Evolutionary conservation across 192 early-diverging fungal genomes (phyloP).

Genomic region (Backusella sp.): DNA sequence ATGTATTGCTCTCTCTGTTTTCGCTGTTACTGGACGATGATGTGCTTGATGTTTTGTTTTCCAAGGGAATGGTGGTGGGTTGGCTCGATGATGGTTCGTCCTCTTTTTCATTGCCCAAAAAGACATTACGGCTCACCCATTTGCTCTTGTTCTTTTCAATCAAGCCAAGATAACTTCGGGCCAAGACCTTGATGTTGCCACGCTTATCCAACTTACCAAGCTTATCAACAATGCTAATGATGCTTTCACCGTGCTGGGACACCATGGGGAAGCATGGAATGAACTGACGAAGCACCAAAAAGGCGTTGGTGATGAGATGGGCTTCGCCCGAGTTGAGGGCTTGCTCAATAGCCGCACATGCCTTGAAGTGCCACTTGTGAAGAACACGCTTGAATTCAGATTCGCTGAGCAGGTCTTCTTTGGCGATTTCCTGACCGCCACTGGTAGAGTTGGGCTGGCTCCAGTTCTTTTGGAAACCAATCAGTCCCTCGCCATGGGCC

Average conservation of each 20-base stretch:
- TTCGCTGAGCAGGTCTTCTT: slow-evolving; percentile 52
- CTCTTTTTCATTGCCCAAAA: slow-evolving; percentile 23
- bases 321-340: slow-evolving; percentile 62
- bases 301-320: slow-evolving; percentile 72
- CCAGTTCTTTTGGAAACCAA: slow-evolving; percentile 75
- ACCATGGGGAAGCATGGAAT: slow-evolving; percentile 61
- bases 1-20: not conserved
- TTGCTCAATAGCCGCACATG: slow-evolving; percentile 29
- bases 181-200: slow-evolving; percentile 72
- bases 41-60: not conserved
- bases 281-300: slow-evolving; percentile 68
- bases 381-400: slow-evolving; percentile 62
- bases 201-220: slow-evolving; percentile 58
- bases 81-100: not conserved
- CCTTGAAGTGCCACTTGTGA: slow-evolving; percentile 74
- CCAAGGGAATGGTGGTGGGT: not conserved
- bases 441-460: slow-evolving; percentile 1
- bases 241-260: slow-evolving; percentile 47
- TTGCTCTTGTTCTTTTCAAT: slow-evolving; percentile 28
- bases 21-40: not conserved
- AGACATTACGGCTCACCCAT: slow-evolving; percentile 27
- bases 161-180: slow-evolving; percentile 40
- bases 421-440: slow-evolving; percentile 21
- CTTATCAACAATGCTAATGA: slow-evolving; percentile 42
- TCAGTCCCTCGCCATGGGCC: slow-evolving; percentile 53